Percentiles rank a stretch among this genome's conserved stretches.
Conservation (phyloP, 257 asterid species). For the Cordia subcordata region DNA sequence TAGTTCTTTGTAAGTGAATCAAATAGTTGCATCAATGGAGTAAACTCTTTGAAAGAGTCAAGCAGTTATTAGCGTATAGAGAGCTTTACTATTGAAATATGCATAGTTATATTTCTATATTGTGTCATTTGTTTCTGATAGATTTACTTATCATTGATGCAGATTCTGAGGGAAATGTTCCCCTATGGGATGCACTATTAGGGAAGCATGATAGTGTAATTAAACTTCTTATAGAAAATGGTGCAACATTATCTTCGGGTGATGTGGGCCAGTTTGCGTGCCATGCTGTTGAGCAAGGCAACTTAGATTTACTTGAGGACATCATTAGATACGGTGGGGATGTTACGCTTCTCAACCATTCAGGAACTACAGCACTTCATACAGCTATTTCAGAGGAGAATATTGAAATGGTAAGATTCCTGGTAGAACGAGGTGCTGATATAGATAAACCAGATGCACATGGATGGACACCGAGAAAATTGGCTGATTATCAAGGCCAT, state of each 20-base stretch:
- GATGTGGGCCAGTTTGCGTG: constrained; percentile 64
- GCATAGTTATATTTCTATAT: background rate
- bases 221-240: constrained; percentile 46
- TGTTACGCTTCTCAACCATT: constrained; percentile 36
- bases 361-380: constrained; percentile 70
- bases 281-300: constrained; percentile 55
- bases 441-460: constrained; percentile 52
- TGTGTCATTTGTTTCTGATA: background rate
- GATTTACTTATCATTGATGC: constrained; percentile 7
- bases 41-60: background rate
- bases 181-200: constrained; percentile 73
- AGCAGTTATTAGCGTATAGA: background rate
- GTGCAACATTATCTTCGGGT: constrained; percentile 54
- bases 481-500: constrained; percentile 66
- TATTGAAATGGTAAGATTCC: constrained; percentile 49
- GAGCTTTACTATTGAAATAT: background rate
- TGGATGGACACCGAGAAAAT: constrained; percentile 64
- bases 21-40: background rate
- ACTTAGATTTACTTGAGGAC: constrained; percentile 49
- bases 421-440: constrained; percentile 57
- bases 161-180: constrained; percentile 79
- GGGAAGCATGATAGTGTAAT: constrained; percentile 45
- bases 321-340: constrained; percentile 57
- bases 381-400: constrained; percentile 61
- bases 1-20: too few species aligned